Conservation (phyloP, 2,329 filamentous ascomycete species). For the Claviceps pazoutovae region DNA sequence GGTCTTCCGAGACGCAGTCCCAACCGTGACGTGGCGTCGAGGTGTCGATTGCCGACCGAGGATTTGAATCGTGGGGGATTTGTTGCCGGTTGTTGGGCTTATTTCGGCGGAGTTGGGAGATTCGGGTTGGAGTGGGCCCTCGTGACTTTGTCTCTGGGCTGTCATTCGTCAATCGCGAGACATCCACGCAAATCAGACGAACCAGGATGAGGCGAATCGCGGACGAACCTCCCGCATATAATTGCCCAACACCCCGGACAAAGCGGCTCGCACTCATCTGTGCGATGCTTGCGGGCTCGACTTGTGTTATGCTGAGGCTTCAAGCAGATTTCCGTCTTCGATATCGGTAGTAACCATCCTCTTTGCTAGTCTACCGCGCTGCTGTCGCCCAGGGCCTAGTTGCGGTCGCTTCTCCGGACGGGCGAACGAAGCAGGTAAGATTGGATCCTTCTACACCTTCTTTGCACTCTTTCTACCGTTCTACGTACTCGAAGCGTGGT, state of each 20-base stretch:
- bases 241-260: not conserved
- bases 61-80: too few species aligned
- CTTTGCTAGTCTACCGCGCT: not conserved
- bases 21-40: too few species aligned
- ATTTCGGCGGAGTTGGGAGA: too few species aligned
- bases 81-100: not conserved
- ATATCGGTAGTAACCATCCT: not conserved
- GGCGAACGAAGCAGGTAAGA: not conserved
- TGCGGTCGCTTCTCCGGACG: not conserved
- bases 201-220: not conserved
- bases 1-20: too few species aligned
- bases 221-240: not conserved
- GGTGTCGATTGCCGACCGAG: too few species aligned
- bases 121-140: not conserved
- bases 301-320: not conserved
- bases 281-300: not conserved
- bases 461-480: not conserved
- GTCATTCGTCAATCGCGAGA: not conserved
- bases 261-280: not conserved
- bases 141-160: not conserved
- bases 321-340: not conserved
- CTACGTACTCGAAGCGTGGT: not conserved
- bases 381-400: not conserved
- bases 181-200: constrained; percentile 1
- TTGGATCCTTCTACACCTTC: not conserved